These are phyloP conservation scores for Aurinia saxatilis DNA, from an alignment of 345 rosid genomes.

Conservation along the genomic window DNA sequence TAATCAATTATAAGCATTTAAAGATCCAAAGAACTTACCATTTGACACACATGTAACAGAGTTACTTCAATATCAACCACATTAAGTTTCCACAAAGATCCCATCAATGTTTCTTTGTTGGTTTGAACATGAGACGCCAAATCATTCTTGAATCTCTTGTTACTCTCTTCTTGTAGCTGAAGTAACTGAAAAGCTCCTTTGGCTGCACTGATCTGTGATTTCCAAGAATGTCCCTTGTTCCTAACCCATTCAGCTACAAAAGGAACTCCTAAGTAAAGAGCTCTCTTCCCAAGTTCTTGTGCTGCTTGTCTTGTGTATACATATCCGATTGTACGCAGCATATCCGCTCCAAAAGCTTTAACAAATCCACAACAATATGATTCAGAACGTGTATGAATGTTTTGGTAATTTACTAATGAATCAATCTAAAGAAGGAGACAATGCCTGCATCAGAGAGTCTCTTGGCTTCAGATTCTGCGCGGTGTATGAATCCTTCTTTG, in stretches of 20 bases:
- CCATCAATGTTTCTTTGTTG: constrained; percentile 72
- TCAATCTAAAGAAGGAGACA: too few species aligned
- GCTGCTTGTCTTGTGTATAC: constrained; percentile 91
- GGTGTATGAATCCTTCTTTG: constrained; percentile 57
- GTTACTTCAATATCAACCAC: constrained; percentile 90
- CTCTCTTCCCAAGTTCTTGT: constrained; percentile 92
- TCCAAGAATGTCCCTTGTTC: constrained; percentile 86
- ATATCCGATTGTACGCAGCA: constrained; percentile 81
- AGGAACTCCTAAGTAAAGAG: constrained; percentile 78
- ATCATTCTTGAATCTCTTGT: constrained; percentile 52
- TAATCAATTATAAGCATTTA: not conserved
- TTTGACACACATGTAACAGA: constrained; percentile 70
- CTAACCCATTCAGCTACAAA: constrained; percentile 97
- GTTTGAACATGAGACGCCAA: constrained; percentile 61
- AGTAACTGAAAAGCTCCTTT: constrained; percentile 91
- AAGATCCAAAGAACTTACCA: constrained; percentile 40
- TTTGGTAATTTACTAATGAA: too few species aligned
- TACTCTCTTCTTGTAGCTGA: constrained; percentile 85
- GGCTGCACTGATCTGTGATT: constrained; percentile 97
- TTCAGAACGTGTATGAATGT: not conserved
- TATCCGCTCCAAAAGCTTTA: constrained; percentile 86
- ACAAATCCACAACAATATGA: not conserved
- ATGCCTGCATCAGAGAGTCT: constrained; percentile 82
- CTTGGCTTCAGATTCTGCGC: constrained; percentile 74
- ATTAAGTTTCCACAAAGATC: constrained; percentile 81